These are phyloP conservation scores for Penicillium cinerascens DNA, from an alignment of 495 filamentous ascomycete genomes.

Conservation along the genomic window DNA sequence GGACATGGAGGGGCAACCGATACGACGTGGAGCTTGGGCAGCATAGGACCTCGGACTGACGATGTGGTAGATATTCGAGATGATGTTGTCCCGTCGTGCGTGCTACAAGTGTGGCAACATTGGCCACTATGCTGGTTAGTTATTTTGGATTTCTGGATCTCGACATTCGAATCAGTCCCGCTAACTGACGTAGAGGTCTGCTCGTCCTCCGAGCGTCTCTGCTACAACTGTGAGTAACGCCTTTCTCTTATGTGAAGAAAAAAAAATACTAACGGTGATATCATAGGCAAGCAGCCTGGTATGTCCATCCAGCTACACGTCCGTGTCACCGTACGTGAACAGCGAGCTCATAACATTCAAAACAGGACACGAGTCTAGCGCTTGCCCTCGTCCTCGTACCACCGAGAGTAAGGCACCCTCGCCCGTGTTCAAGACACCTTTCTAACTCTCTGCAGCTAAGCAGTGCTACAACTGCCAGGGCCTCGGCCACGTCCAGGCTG, in stretches of 20 bases:
- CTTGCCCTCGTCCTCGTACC: constrained; percentile 91
- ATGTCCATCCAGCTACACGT: constrained; percentile 17
- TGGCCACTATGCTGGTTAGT: constrained; percentile 88
- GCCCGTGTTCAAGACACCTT: background rate
- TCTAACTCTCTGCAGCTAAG: constrained; percentile 60
- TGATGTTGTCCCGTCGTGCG: constrained; percentile 92
- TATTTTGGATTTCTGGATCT: constrained; percentile 5
- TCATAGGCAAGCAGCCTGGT: constrained; percentile 81
- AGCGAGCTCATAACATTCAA: constrained; percentile 30
- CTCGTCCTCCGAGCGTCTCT: constrained; percentile 92
- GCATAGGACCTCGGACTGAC: constrained; percentile 7
- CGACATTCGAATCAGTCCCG: background rate
- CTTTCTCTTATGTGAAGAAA: background rate
- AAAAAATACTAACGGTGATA: constrained; percentile 25
- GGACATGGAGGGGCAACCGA: too few relatives aligned
- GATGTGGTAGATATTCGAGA: constrained; percentile 53
- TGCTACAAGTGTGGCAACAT: constrained; percentile 99
- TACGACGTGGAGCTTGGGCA: background rate
- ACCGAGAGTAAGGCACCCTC: constrained; percentile 69
- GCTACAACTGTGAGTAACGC: constrained; percentile 87
- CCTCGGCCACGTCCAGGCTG: constrained; percentile 95
- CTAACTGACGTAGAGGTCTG: constrained; percentile 68
- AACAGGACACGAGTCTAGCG: constrained; percentile 94
- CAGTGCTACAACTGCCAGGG: constrained; percentile 99
- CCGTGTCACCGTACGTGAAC: constrained; percentile 14